Evolutionary conservation across 352 stramenopile genomes (phyloP), one percentile per base, ranked within the genome.

Genomic region (Phytophthora fragariaefolia): DNA sequence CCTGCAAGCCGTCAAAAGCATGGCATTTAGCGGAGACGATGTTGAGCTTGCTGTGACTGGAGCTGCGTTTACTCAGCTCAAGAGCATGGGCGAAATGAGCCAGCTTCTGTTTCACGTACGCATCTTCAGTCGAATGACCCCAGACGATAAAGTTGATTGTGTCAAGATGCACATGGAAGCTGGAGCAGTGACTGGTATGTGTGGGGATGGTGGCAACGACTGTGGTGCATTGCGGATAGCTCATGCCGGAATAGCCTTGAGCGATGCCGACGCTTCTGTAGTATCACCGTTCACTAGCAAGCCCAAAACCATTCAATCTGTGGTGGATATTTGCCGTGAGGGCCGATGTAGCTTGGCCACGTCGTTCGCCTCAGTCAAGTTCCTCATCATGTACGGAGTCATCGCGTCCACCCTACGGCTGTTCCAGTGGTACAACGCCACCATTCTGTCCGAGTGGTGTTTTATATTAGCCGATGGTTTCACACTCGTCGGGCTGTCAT

Each of bases 331-430:
- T 4, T 83, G 90, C 18, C 79, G 73, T 34, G 91, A 97, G 71
- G 91, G 91, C 34, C 81, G 90, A 10, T 92, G 89, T 67, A 80
- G 79, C 13, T 55, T 97, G 12, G 78, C 89, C 5, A 96, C 87
- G 17, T 92, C 89, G 38, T 91, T 97, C 18, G 78, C 73, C 7
- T 80, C 71, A 5, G 83, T 96, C 78, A 97, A 96, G 69, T 95
- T 91, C 53, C 75, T 96, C 53, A 86, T 97, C 53, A 88, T 96
- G 67, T 97, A 97, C 66, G 89, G 89, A n/a, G 59, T 96, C 74
- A 76, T 94, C 32, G 69, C 80, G 38, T 84, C 70, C 27, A 78
- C 80, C 1, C 63, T 90, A 43, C 77, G 91, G 6, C 71, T 94
- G 43, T 76, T 79, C 13, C 83, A 84, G 65, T 90, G 83, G 54